Base-by-base conservation (phyloP, 306 rosid genomes). In the Fagus sylvatica region DNA sequence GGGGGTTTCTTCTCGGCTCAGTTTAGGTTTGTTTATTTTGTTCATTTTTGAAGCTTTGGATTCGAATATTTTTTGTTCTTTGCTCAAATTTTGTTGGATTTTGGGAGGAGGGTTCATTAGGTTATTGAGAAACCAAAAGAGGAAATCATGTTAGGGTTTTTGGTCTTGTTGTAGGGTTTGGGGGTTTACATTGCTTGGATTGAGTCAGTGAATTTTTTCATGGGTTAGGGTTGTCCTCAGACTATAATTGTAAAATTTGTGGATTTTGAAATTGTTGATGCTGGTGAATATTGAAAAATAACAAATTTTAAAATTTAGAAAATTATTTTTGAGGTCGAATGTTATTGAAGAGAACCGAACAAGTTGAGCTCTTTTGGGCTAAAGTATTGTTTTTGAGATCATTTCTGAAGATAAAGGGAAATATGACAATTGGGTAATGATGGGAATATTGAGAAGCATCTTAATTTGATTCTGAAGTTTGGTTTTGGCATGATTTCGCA, bases 1-100 rank as follows among this genome's bases (percentile, higher is more conserved):
- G 64, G 82, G 81, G 84, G 90, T 88, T 84, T 87, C 80, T 83
- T 75, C 82, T 69, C 79, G 49, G 68, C 51, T 75, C 60, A 54
- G 75, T 71, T 74, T 55, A 64, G 69, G 66, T 19, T 76, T 62
- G 57, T 42, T 69, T 55, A 30, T 22, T 28, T 68, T 57, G 39
- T 55, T 69, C 53, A 76, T 80, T 57, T 73, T 71, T 51, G 39
- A 19, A 49, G n/a, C 5, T 32, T 59, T 71, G 34, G 19, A 48
- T 84, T 78, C 46, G 13, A 22, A 22, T 22, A 22, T 22, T 22
- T 22, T 22, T 22, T 22, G 28, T 22, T 22, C 28, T 22, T 22
- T 22, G 28, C 28, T 22, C 28, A 49, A 73, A 66, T 56, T 15
- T 53, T 48, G 56, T 60, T 69, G 78, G 75, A 54, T 46, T 10